Evolutionary conservation across 2,329 filamentous ascomycete species (phyloP).

Genomic region (Clonostachys rhizophaga): DNA sequence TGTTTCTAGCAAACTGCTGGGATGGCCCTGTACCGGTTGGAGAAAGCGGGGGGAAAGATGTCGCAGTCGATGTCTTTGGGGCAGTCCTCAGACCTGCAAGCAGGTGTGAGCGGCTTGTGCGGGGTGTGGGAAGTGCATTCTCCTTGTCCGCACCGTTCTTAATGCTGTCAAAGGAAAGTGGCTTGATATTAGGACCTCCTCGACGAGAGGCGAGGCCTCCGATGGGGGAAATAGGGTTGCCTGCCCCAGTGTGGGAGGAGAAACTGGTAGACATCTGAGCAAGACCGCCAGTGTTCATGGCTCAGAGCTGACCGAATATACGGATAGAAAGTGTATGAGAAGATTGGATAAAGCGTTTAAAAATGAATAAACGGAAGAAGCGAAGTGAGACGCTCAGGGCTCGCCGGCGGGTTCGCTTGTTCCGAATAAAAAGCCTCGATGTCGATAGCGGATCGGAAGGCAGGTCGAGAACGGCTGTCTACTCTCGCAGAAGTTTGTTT

Average conservation of each 20-base stretch:
- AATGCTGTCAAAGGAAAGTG: slow-evolving; percentile 70
- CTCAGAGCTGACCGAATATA: slow-evolving; percentile 21
- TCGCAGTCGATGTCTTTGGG: slow-evolving; percentile 76
- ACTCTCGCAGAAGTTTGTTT: too few relatives aligned
- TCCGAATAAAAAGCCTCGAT: too few relatives aligned
- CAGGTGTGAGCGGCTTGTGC: slow-evolving; percentile 91
- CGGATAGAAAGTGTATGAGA: too few relatives aligned
- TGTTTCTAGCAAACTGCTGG: slow-evolving; percentile 33
- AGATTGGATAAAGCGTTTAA: too few relatives aligned
- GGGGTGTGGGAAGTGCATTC: slow-evolving; percentile 71
- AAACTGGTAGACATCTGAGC: slow-evolving; percentile 95
- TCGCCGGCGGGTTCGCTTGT: too few relatives aligned
- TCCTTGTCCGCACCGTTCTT: slow-evolving; percentile 64
- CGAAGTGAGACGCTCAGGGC: too few relatives aligned
- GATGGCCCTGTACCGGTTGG: slow-evolving; percentile 31
- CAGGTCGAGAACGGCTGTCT: too few relatives aligned
- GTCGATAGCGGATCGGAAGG: too few relatives aligned
- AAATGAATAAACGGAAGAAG: too few relatives aligned
- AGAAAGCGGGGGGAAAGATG: slow-evolving; percentile 68
- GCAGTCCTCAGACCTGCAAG: slow-evolving; percentile 90
- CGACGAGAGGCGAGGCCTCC: slow-evolving; percentile 80
- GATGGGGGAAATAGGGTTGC: slow-evolving; percentile 52
- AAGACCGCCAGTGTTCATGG: slow-evolving; percentile 96
- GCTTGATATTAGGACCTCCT: slow-evolving; percentile 85
- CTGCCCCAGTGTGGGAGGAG: slow-evolving; percentile 64